Evolutionary conservation across 139 green algal species (phyloP).

Genomic region (Micractinium conductrix): DNA sequence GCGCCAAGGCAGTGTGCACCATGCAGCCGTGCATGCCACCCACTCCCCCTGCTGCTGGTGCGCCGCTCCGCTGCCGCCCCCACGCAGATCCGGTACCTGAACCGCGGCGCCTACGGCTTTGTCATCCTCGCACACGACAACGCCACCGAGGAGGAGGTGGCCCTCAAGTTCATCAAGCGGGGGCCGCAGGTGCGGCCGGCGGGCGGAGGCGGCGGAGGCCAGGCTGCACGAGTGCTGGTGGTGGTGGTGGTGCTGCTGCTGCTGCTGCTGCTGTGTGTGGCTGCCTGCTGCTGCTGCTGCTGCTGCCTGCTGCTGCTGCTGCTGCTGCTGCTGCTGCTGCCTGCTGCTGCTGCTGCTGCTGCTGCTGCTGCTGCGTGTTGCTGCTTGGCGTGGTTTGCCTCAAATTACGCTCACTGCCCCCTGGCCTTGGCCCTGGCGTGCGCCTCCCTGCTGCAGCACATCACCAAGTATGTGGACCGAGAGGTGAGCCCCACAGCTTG

Average conservation of each 20-base stretch:
- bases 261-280: neutral
- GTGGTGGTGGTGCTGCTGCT: too few relatives aligned
- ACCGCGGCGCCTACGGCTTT: conserved; percentile 44
- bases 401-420: too few relatives aligned
- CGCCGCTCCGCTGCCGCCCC: neutral
- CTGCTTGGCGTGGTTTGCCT: too few relatives aligned
- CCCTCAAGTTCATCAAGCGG: conserved; percentile 54
- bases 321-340: neutral
- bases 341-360: neutral
- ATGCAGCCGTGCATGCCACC: too few relatives aligned
- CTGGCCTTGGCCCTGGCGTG: neutral
- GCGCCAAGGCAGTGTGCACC: too few relatives aligned
- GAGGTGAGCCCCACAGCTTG: conserved; percentile 57
- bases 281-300: neutral
- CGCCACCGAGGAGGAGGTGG: conserved; percentile 38
- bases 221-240: too few relatives aligned
- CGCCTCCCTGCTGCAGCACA: conserved; percentile 46
- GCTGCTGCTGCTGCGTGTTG: too few relatives aligned
- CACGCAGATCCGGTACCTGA: conserved; percentile 42
- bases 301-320: neutral
- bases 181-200: conserved; percentile 34
- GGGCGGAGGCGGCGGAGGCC: too few relatives aligned
- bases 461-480: conserved; percentile 96
- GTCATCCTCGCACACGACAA: conserved; percentile 41
- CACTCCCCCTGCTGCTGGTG: neutral